A percentile compares a stretch with the other conserved stretches of the same genome.
phyloP scores from a whole-genome alignment of 2,329 filamentous ascomycete species.

The Trichoderma koningiopsis region DNA sequence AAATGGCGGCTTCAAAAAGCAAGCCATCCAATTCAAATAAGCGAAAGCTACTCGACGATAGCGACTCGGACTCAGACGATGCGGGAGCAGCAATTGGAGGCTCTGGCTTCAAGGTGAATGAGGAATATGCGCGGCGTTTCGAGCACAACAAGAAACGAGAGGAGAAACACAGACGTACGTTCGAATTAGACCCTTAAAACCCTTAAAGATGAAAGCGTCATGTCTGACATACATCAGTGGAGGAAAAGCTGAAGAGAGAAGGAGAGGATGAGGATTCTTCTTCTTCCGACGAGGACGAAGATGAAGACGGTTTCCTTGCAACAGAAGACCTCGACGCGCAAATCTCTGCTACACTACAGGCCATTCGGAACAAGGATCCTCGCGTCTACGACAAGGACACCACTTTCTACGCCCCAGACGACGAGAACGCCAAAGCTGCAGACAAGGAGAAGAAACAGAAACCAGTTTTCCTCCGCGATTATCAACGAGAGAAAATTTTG shows the following conservation, averaged over 20 bases:
- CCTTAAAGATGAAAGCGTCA: background rate
- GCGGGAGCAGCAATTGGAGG: slow-evolving; percentile 45
- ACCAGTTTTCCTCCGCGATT: slow-evolving; percentile 83
- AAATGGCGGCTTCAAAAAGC: background rate
- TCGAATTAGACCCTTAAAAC: slow-evolving; percentile 12
- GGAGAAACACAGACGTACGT: slow-evolving; percentile 71
- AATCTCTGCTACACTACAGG: slow-evolving; percentile 82
- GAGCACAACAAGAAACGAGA: slow-evolving; percentile 98
- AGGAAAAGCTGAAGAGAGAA: slow-evolving; percentile 73
- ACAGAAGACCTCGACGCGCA: slow-evolving; percentile 84
- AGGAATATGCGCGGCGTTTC: slow-evolving; percentile 84
- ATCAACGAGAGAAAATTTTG: slow-evolving; percentile 88
- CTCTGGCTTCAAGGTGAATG: slow-evolving; percentile 76
- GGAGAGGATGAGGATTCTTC: slow-evolving; percentile 60
- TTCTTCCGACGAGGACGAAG: slow-evolving; percentile 79
- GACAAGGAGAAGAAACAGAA: slow-evolving; percentile 69
- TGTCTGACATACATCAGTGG: slow-evolving; percentile 57
- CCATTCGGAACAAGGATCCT: slow-evolving; percentile 88
- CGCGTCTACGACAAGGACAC: slow-evolving; percentile 79
- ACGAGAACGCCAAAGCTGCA: slow-evolving; percentile 44
- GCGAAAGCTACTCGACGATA: slow-evolving; percentile 59
- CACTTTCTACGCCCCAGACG: slow-evolving; percentile 75
- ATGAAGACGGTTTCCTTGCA: slow-evolving; percentile 84
- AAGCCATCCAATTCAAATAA: slow-evolving; percentile 42
- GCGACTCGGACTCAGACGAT: slow-evolving; percentile 52